Base-by-base conservation (phyloP, 192 early-diverging fungal species). In the Mortierella antarctica region DNA sequence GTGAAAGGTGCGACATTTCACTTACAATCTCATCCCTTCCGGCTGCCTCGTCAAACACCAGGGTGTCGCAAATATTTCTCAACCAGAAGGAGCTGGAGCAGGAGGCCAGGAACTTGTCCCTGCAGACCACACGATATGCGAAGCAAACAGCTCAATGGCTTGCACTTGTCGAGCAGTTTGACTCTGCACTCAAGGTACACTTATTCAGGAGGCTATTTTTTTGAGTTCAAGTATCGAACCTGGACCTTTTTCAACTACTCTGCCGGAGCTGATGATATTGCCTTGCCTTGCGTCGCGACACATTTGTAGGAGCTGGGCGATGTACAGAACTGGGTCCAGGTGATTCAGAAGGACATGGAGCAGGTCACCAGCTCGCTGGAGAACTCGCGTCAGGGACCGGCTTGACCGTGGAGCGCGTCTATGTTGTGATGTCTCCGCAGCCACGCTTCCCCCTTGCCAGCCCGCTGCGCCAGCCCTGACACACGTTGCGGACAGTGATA, bases 271-370 rank as follows among this genome's bases (percentile, higher is more conserved):
- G 17, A 13, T 49, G 18, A 70, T 44, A 44, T 2, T 31, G 31
- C 31, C 1, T 31, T 31, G 31, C 31, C 3, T 31, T 31, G 31
- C 31, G 31, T 31, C 31, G 31, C 31, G 31, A 31, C 31, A 57
- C 11, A 14, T 20, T 44, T 7, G 61, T 82, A 93, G 90, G 93
- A 97, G 71, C 85, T 97, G 14, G 96, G 96, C 20, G 93, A 96
- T 73, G 92, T 96, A 18, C 85, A 92, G 53, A 93, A 94, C 74
- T 97, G 96, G 96, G 93, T 92, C 0, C 81, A 89, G 31, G 91
- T 93, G 17, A 95, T 97, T 42, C 94, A 96, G 47, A 83, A 85
- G 67, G 96, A 97, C 72, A 92, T 96, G 91, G 83, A 85, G 57
- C 90, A 92, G 49, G 88, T 94, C 0, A 91, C 91, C 46, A 74